phyloP scores from a whole-genome alignment of 108 stramenopile genomes.

The Skeletonema marinoi region DNA sequence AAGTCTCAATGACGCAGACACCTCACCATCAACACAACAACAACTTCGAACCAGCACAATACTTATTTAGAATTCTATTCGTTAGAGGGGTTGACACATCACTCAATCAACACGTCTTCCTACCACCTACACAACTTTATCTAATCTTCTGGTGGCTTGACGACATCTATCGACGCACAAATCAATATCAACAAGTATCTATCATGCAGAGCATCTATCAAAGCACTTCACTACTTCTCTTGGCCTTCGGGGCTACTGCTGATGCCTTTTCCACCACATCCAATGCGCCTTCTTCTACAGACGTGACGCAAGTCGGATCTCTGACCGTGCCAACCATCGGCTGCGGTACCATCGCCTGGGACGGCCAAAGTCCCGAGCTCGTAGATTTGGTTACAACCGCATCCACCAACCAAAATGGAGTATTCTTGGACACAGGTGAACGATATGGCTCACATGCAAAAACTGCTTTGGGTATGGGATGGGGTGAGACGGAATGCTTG shows the following conservation, averaged over 20 bases:
- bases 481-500: slow-evolving; percentile 59
- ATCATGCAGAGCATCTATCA: background rate
- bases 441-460: slow-evolving; percentile 65
- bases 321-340: slow-evolving; percentile 59
- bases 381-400: background rate
- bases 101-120: too few species aligned
- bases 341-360: slow-evolving; percentile 64
- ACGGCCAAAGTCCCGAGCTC: slow-evolving; percentile 1
- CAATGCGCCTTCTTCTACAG: slow-evolving; percentile 3
- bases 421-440: slow-evolving; percentile 73
- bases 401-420: slow-evolving; percentile 43
- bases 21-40: too few species aligned
- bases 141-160: too few species aligned
- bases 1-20: too few species aligned
- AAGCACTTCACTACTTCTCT: background rate
- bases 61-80: too few species aligned
- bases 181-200: background rate
- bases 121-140: too few species aligned
- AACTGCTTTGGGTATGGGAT: slow-evolving; percentile 62
- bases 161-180: too few species aligned
- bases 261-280: background rate
- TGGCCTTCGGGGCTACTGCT: background rate
- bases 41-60: too few species aligned
- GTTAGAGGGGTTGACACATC: too few species aligned
- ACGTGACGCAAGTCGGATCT: slow-evolving; percentile 52